These are phyloP conservation scores for Quercus rubra DNA, from an alignment of 306 rosid genomes.

Conservation along the genomic window DNA sequence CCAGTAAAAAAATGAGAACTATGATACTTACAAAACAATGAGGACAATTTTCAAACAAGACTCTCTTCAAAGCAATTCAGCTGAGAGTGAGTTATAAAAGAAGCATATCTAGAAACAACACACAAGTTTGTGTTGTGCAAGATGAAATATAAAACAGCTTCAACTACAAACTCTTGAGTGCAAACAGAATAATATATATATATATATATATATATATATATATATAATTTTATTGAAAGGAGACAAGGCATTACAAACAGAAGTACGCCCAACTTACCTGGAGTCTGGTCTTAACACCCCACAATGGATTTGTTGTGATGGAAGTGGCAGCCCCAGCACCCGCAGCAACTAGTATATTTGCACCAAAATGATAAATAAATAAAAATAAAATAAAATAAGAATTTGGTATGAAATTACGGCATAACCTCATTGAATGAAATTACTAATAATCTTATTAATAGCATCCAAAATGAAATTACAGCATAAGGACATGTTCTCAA, in stretches of 20 bases:
- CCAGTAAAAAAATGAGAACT: neutral
- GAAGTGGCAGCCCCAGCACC: slow-evolving; percentile 94
- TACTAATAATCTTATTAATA: no score
- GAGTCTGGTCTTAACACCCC: slow-evolving; percentile 97
- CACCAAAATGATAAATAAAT: slow-evolving; percentile 21
- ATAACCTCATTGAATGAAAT: no score
- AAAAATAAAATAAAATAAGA: no score
- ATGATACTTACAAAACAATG: no score
- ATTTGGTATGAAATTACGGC: no score
- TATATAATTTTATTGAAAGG: no score
- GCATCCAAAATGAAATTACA: no score
- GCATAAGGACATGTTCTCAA: no score
- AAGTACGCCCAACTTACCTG: slow-evolving; percentile 58
- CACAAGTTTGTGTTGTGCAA: neutral
- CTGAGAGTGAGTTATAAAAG: neutral
- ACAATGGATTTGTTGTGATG: slow-evolving; percentile 79
- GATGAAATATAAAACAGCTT: neutral
- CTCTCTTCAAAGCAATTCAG: neutral
- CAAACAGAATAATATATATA: neutral
- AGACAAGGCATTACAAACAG: neutral
- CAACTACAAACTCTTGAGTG: neutral
- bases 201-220: no score
- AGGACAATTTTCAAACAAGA: neutral
- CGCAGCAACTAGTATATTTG: slow-evolving; percentile 79
- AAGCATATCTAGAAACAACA: neutral